Evolutionary conservation across 2,329 filamentous ascomycete genomes (phyloP), one percentile per base, ranked within the genome.

Genomic region (Trichoderma lentiforme): DNA sequence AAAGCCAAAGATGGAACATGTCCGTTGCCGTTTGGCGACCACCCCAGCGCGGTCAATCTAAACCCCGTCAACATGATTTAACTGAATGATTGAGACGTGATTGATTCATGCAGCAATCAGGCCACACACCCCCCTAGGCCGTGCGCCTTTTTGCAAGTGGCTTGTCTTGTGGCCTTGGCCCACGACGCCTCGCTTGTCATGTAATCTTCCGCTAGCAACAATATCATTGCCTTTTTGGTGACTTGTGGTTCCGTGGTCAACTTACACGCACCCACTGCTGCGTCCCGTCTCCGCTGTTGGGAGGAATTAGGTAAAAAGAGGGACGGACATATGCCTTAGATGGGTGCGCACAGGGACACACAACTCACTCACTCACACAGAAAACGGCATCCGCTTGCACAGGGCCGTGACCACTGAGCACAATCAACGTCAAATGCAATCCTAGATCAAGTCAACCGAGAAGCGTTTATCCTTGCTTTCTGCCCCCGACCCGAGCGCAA

Each of bases 101-200:
- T 51, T 69, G 66, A 69, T 51, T 26, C 56, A 26, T 68, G 65
- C 28, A 57, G 63, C 30, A 51, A 66, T 39, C 63, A 66, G 7
- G 14, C 63, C 47, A 57, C 28, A 36, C 47, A 39, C 56, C 24
- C 43, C 43, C 43, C 56, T 39, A 32, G 11, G 53, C 65, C 51
- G 64, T 67, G 64, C 64, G 64, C 14, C 61, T 18, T 47, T 47
- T 28, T 47, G 34, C 32, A 30, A 57, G 64, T n/a, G 56, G 56
- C 56, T 60, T 60, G 56, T 21, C 56, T 57, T 67, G 51, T 21
- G 28, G 24, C 32, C 43, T 57, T 39, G 64, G 24, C 34, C 51
- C 61, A 51, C 18, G 24, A 65, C 43, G 18, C 62, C 62, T 65
- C 30, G 62, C 21, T 51, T 64, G 24, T 24, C 28, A 5, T 28